Evolutionary conservation across 805 yeast genomes (phyloP), one percentile per base, ranked within the genome.

Genomic region (Scheffersomyces spartinae): DNA sequence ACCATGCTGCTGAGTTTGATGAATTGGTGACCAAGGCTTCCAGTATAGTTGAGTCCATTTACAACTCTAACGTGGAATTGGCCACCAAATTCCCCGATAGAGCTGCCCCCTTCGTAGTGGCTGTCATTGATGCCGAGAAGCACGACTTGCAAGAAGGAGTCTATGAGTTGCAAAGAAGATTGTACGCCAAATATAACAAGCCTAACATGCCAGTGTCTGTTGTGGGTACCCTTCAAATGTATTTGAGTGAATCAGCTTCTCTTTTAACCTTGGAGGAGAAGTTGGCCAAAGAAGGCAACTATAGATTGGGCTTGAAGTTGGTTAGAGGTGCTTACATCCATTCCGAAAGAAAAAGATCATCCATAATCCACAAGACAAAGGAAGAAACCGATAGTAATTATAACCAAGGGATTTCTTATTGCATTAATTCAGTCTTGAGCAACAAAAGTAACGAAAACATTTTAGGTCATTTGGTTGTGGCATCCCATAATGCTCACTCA

Each of bases 251-350:
- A 35, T 74, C 93, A 1, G 48, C 74, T 2, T 62, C 63, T 12
- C 64, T 80, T 38, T 57, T 88, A 35, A 50, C 67, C 17, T 36
- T 55, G 20, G 96, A 86, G 47, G 68, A 71, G 36, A 52, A 62
- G 36, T 58, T 74, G 29, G 95, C 96, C 10, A 38, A 54, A 30
- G 48, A 64, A 28, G 64, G 68, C 27, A 49, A 54, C 28, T 86
- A 86, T 52, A 69, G 79, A 45, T 55, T 85, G 30, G 95, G 95
- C 12, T 61, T 85, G 61, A 86, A 86, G 53, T 66, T 86, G 28
- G 97, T 86, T 10, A 73, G 97, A 52, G 97, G 97, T 36, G 97
- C 97, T 9, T 86, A 86, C 59, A 72, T 86, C 33, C 95, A 86
- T 48, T 72, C 94, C 5, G 97, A 86, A 57, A 69, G 79, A 18